Conservation (phyloP, 108 stramenopile species). For the Mayamaea pseudoterrestris region DNA sequence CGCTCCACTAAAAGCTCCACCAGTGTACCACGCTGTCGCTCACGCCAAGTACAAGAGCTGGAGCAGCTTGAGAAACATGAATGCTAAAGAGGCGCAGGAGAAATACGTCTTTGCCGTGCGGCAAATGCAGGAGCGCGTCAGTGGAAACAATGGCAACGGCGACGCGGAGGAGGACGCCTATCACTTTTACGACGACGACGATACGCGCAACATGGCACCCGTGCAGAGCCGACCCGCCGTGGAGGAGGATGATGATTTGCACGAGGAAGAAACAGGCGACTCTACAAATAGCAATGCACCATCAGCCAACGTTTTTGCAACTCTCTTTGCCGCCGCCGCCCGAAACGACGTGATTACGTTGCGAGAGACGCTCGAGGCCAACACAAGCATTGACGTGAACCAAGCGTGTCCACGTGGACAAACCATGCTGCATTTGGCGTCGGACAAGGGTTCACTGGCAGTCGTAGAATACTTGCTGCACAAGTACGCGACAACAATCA, state of each 20-base stretch:
- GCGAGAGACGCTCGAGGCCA: slow-evolving; percentile 11
- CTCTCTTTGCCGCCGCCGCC: slow-evolving; percentile 36
- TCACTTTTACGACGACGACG: not conserved
- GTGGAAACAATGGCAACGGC: not conserved
- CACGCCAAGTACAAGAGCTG: slow-evolving; percentile 60
- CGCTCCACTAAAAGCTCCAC: slow-evolving; percentile 22
- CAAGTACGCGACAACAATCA: slow-evolving; percentile 48
- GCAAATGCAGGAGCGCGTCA: slow-evolving; percentile 14
- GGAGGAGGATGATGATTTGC: slow-evolving; percentile 5
- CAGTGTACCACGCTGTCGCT: slow-evolving; percentile 44
- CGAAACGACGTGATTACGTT: slow-evolving; percentile 16
- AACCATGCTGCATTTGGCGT: slow-evolving; percentile 68
- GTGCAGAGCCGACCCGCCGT: slow-evolving; percentile 4
- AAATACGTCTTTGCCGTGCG: slow-evolving; percentile 54
- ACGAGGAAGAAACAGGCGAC: not conserved
- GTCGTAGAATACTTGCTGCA: slow-evolving; percentile 40
- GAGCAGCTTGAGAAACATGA: slow-evolving; percentile 41
- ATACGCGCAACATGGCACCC: slow-evolving; percentile 4
- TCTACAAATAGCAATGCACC: no score
- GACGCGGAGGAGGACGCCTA: not conserved
- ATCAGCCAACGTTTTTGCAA: no score
- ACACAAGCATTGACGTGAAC: slow-evolving; percentile 24
- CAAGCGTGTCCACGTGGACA: slow-evolving; percentile 48
- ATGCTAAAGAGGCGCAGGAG: slow-evolving; percentile 26
- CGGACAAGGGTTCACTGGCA: slow-evolving; percentile 53